Base-by-base conservation (phyloP, 2,329 filamentous ascomycete species). In the Talaromyces amestolkiae region DNA sequence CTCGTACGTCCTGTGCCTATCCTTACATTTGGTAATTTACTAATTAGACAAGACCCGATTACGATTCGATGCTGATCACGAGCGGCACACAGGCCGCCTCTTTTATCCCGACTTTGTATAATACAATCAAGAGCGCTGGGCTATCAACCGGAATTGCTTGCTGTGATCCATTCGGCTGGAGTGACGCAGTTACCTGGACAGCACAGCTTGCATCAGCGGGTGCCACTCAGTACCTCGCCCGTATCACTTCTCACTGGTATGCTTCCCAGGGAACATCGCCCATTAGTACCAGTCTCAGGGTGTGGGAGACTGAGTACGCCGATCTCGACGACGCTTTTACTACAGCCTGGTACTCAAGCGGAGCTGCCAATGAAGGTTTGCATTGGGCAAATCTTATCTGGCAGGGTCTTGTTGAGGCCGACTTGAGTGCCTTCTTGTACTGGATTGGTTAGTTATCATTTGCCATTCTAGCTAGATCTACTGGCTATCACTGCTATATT, bases 171-270 rank as follows among this genome's bases (percentile, higher is more conserved):
- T 41, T 35, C 2, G 62, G 62, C 31, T 64, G 62, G 62, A 47
- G 49, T 31, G 41, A 35, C 9, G 53, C 58, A 15, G 41, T 37
- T 17, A 59, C 53, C 33, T 64, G 31, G n/a, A 64, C 62, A 27
- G 24, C 19, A n/a, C 22, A 49, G 8, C 62, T 64, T n/a, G 22
- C 22, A 19, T 35, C 22, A 7, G 62, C 62, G 22, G 62, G 62
- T 19, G 43, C 37, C 17, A 47, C 39, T 39, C 27, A 58, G 11
- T 64, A 64, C 17, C 53, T 64, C 15, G 53, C 31, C 22, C 15
- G 39, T 11, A 64, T 64, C 58, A 64, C 62, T 7, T 64, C 62
- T 19, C 62, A 64, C 35, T 47, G 39, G 62, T 63, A 63, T 54
- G 35, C 60, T 17, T 54, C 35, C 31, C n/a, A 63, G 19, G 60